Conservation (phyloP, 1,284 basidiomycete species). For the Crepidotus sp. region DNA sequence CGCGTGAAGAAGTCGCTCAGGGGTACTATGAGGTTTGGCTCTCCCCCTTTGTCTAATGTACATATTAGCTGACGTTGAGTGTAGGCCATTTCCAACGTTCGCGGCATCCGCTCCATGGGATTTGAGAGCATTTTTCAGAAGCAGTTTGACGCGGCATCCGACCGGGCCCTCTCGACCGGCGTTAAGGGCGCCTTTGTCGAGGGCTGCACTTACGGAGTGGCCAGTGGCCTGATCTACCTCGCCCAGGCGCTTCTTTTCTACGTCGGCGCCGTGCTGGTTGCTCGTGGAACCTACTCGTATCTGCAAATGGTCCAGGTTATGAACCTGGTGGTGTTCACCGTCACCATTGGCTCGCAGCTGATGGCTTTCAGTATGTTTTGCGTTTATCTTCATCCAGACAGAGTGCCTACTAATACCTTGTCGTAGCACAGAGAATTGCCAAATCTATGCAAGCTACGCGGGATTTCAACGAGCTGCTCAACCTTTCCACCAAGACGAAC, state of each 20-base stretch:
- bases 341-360: conserved; percentile 85
- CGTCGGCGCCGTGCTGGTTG: conserved; percentile 78
- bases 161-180: conserved; percentile 59
- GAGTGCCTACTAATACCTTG: conserved; percentile 14
- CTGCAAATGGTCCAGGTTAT: conserved; percentile 84
- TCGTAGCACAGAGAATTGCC: conserved; percentile 68
- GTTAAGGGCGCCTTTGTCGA: conserved; percentile 74
- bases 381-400: conserved; percentile 1
- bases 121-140: conserved; percentile 68
- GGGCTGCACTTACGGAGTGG: conserved; percentile 76
- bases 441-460: conserved; percentile 74
- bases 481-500: conserved; percentile 49
- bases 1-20: conserved; percentile 77
- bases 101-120: conserved; percentile 85
- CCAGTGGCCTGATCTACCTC: conserved; percentile 78
- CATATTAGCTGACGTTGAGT: conserved; percentile 11
- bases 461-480: conserved; percentile 66
- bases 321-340: conserved; percentile 87
- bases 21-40: conserved; percentile 74
- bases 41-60: not conserved
- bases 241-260: conserved; percentile 88
- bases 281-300: conserved; percentile 77
- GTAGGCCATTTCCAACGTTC: conserved; percentile 77
- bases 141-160: conserved; percentile 59
- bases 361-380: conserved; percentile 74